These are phyloP conservation scores for Huntiella decipiens DNA, from an alignment of 2,329 filamentous ascomycete species.

Conservation along the genomic window DNA sequence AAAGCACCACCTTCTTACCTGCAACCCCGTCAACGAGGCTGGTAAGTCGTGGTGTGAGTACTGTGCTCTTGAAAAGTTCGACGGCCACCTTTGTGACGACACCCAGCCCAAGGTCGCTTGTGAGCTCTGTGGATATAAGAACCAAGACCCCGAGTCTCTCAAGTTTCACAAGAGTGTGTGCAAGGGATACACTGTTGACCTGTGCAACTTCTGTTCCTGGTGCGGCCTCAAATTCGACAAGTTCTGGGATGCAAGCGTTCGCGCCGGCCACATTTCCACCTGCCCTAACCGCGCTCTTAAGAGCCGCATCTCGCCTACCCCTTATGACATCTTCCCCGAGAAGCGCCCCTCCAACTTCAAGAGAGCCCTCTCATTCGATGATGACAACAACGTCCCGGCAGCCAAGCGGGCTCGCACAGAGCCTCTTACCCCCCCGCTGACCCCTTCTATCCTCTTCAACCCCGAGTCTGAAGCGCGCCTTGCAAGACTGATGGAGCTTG, in stretches of 20 bases:
- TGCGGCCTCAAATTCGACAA: constrained; percentile 9
- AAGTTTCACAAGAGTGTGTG: constrained; percentile 12
- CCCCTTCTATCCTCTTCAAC: no score
- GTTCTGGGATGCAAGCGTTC: background rate
- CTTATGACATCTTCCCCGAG: constrained; percentile 9
- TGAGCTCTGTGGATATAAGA: constrained; percentile 10
- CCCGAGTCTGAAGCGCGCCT: no score
- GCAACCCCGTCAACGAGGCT: constrained; percentile 12
- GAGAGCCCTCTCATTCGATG: background rate
- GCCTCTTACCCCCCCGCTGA: background rate
- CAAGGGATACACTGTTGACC: constrained; percentile 10
- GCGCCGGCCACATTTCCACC: constrained; percentile 8
- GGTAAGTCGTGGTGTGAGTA: constrained; percentile 12
- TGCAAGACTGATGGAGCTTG: no score
- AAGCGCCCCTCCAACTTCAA: background rate
- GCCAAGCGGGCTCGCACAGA: background rate
- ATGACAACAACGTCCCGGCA: background rate
- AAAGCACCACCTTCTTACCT: constrained; percentile 13
- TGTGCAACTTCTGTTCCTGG: constrained; percentile 14
- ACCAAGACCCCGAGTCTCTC: background rate
- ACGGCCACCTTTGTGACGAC: constrained; percentile 12
- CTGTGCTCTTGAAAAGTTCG: constrained; percentile 12
- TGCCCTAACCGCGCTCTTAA: background rate
- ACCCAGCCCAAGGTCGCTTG: background rate
- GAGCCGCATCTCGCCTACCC: constrained; percentile 1